phyloP scores from a whole-genome alignment of 106 monocot genomes.

The Allium sativum region DNA sequence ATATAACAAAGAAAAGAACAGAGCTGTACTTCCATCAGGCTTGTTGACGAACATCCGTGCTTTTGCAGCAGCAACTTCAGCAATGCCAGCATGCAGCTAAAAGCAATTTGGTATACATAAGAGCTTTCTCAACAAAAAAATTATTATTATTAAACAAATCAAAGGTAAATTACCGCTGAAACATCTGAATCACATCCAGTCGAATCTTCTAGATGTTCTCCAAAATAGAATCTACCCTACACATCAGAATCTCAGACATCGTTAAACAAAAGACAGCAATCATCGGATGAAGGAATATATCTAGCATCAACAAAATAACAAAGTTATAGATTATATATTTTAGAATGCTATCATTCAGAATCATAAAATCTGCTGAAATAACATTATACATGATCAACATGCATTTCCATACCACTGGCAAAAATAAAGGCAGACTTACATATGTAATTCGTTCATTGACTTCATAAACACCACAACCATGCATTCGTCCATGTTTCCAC shows the following conservation, averaged over 20 bases:
- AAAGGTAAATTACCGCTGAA: conserved; percentile 39
- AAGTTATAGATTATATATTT: too few species aligned
- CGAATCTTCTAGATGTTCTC: conserved; percentile 60
- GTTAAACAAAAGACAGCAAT: background rate
- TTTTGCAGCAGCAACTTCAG: conserved; percentile 90
- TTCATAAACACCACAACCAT: conserved; percentile 86
- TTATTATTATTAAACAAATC: background rate
- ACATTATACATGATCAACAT: background rate
- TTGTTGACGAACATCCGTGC: conserved; percentile 89
- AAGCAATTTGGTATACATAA: conserved; percentile 11
- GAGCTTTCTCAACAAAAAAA: conserved; percentile 2
- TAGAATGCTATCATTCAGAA: too few species aligned
- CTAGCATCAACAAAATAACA: too few species aligned
- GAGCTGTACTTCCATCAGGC: conserved; percentile 72
- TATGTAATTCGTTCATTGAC: conserved; percentile 64
- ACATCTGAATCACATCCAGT: conserved; percentile 62
- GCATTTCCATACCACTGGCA: background rate
- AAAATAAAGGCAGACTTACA: conserved; percentile 30
- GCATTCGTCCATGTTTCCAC: conserved; percentile 89
- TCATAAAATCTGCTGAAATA: background rate
- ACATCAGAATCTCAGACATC: background rate
- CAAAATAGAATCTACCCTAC: conserved; percentile 89
- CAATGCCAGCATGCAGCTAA: conserved; percentile 83
- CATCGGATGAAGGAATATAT: background rate
- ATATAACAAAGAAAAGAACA: conserved; percentile 1